Base-by-base conservation (phyloP, 192 early-diverging fungal species). In the Jimgerdemannia lactiflua region DNA sequence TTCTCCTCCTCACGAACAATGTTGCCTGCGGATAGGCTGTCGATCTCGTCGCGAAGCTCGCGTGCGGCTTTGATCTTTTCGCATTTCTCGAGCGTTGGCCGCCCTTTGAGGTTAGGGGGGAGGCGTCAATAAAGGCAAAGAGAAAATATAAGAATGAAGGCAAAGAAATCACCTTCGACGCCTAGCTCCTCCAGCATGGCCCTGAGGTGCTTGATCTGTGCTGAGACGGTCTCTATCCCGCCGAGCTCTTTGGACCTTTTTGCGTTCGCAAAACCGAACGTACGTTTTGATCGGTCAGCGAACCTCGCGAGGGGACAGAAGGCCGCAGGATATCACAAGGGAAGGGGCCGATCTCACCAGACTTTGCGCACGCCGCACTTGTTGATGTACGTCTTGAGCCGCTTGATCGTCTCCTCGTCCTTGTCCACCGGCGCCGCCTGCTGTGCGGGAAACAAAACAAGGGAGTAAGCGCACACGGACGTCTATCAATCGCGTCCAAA, bases 11-110 rank as follows among this genome's bases (percentile, higher is more conserved):
- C 42, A 19, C 67, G 73, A 40, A 85, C 71, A 29, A 86, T 83
- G 40, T 79, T 73, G 11, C 72, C 78, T 9, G 71, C 67, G 65
- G 79, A 75, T 39, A 89, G 84, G 4, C 77, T 82, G 10, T 81
- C 86, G 20, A 89, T 43, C 72, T 89, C 88, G 1, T 82, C 84
- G n/a, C 84, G 82, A 40, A 89, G 64, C 43, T 89, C 88, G 42
- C 88, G 83, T 74, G 83, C 85, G 6, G 70, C 78, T 69, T 87
- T 89, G 29, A 88, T 79, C 69, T 84, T 77, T 63, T 84, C 86
- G 54, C 88, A 89, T 59, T 89, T 88, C 40, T 89, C 88, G 39
- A 89, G 59, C 1, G 85, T 88, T 4, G 88, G 88, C 18, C 87
- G 80, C 2, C 88, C 88, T 54, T 29, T 29, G 29, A 29, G 29